Evolutionary conservation across 2,329 filamentous ascomycete genomes (phyloP).

Genomic region (Pyricularia grisea): DNA sequence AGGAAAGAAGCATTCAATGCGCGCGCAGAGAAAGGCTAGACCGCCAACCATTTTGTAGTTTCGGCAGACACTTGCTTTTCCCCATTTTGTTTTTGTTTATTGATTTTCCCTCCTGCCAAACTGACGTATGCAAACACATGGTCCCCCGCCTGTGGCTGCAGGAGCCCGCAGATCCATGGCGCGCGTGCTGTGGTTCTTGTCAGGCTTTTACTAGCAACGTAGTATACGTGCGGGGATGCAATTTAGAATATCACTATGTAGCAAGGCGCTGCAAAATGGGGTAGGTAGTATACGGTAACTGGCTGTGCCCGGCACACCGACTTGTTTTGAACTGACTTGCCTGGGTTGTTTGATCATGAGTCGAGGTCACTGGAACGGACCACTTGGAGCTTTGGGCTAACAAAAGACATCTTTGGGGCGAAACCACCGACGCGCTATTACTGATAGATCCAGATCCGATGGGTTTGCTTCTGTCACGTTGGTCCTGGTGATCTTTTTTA

Average conservation of each 20-base stretch:
- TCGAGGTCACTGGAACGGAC: background rate
- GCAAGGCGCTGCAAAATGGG: background rate
- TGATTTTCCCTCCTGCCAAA: background rate
- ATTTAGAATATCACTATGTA: too few species aligned
- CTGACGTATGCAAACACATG: background rate
- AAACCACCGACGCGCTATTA: background rate
- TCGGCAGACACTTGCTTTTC: background rate
- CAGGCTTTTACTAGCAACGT: background rate
- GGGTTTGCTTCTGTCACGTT: background rate
- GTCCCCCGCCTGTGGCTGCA: background rate
- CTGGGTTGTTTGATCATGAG: background rate
- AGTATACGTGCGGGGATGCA: background rate
- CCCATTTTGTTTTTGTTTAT: background rate
- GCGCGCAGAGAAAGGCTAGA: background rate
- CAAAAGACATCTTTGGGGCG: background rate
- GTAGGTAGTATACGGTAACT: background rate
- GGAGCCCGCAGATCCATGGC: background rate
- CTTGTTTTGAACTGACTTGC: background rate
- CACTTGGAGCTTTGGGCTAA: background rate
- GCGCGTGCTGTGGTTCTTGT: background rate
- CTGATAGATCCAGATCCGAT: background rate
- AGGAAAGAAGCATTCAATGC: too few species aligned
- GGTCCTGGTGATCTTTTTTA: background rate
- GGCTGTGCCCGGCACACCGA: background rate
- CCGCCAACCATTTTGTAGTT: background rate